Evolutionary conservation across 2,329 filamentous ascomycete species (phyloP), one percentile per base, ranked within the genome.

Genomic region (Grosmannia serpens): DNA sequence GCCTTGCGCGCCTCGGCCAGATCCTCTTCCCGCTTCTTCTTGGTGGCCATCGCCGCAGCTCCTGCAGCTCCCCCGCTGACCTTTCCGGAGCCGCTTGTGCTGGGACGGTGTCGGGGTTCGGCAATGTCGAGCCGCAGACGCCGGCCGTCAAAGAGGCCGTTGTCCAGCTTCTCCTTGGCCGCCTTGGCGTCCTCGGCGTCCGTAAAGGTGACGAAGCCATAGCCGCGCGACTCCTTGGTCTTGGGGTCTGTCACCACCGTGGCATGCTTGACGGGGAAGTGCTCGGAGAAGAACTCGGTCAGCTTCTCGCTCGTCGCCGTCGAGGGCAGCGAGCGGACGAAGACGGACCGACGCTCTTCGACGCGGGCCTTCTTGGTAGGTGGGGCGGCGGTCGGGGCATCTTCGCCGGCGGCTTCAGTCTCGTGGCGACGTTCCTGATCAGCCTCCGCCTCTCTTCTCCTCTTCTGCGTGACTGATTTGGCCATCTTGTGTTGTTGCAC

Each of bases 131-230:
- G 82, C 60, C 85, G 85, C 66, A 99, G 85, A 63, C 87, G 89
- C 65, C 87, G 85, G 24, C 91, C 92, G 55, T 91, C 83, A 65
- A 96, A 82, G 29, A 83, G 75, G 52, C 87, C 79, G 62, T 89
- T 88, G 71, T 96, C 84, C 68, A 96, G 82, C 70, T 95, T 87
- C 59, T 86, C 82, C 68, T 88, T 82, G 22, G 94, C 95, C 63
- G 86, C 82, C 63, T 85, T 77, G 15, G 92, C 91, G 75, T 99
- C 94, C 64, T 96, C 91, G 33, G 88, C 82, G 69, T 99, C 94
- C 65, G 91, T 89, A 67, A 99, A 94, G 2, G 94, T 97, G 59
- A 99, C 92, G 72, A 99, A 99, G 57, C 94, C 94, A 71, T 91
- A 99, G 22, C 94, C 92, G 69, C 89, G 87, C 17, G 90, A 96